Conservation (phyloP, 805 yeast species). For the Gaillardinia entomophila region DNA sequence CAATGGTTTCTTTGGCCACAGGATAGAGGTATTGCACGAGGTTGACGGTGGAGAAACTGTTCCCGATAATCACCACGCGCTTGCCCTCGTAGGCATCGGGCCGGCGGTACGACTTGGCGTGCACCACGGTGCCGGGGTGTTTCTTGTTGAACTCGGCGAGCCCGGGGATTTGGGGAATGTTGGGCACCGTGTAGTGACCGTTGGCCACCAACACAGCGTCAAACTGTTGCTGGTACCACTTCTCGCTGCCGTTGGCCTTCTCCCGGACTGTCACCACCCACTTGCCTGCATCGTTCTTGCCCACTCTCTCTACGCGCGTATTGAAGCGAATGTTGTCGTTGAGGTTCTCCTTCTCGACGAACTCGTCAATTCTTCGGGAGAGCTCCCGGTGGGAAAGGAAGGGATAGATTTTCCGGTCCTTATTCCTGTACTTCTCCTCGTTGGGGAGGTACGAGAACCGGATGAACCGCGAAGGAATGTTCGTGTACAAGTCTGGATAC, state of each 20-base stretch:
- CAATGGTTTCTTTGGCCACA: slow-evolving; percentile 17
- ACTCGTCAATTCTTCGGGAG: slow-evolving; percentile 17
- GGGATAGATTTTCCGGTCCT: slow-evolving; percentile 25
- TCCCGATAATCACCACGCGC: slow-evolving; percentile 40
- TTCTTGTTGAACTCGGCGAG: slow-evolving; percentile 39
- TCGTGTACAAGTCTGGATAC: slow-evolving; percentile 34
- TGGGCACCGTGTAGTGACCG: slow-evolving; percentile 63
- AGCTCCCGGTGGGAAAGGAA: slow-evolving; percentile 33
- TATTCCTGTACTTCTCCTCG: slow-evolving; percentile 14
- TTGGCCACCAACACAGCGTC: slow-evolving; percentile 62
- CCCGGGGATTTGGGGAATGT: slow-evolving; percentile 51
- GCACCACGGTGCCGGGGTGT: slow-evolving; percentile 45
- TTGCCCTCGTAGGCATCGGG: slow-evolving; percentile 38
- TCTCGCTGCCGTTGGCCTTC: slow-evolving; percentile 8
- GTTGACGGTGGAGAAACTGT: slow-evolving; percentile 37
- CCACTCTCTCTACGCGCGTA: slow-evolving; percentile 34
- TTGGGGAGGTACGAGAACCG: slow-evolving; percentile 29
- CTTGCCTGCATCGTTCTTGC: slow-evolving; percentile 23
- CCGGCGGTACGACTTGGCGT: slow-evolving; percentile 51
- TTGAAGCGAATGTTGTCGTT: slow-evolving; percentile 27
- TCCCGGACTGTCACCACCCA: slow-evolving; percentile 31
- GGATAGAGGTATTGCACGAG: slow-evolving; percentile 36
- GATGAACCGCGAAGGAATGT: slow-evolving; percentile 33
- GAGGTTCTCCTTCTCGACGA: slow-evolving; percentile 21
- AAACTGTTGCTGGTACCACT: slow-evolving; percentile 43